phyloP scores from a whole-genome alignment of 1,284 basidiomycete genomes.

The Ceratobasidium sp. region DNA sequence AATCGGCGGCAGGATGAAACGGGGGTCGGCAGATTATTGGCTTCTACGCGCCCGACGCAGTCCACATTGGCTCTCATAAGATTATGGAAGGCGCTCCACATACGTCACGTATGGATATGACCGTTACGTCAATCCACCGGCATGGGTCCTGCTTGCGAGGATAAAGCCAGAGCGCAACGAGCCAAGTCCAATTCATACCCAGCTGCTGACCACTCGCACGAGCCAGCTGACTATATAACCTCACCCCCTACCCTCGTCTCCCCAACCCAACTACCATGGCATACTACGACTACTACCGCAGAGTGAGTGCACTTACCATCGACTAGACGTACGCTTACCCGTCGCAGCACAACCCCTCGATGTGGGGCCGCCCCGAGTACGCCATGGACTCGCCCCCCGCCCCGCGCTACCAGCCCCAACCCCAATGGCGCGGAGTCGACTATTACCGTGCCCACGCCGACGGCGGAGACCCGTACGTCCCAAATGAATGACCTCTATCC shows the following conservation, averaged over 20 bases:
- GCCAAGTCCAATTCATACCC: slow-evolving; percentile 42
- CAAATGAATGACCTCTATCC: slow-evolving; percentile 1
- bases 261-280: slow-evolving; percentile 47
- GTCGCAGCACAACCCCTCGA: slow-evolving; percentile 46
- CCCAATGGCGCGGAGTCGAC: slow-evolving; percentile 62
- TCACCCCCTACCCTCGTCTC: slow-evolving; percentile 38
- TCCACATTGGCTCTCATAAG: too few relatives aligned
- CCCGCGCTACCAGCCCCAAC: slow-evolving; percentile 63
- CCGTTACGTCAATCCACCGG: slow-evolving; percentile 4
- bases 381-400: slow-evolving; percentile 61
- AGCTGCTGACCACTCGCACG: slow-evolving; percentile 43
- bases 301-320: slow-evolving; percentile 38
- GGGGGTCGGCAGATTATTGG: too few relatives aligned
- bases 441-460: slow-evolving; percentile 66
- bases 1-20: too few relatives aligned
- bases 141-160: background rate
- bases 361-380: slow-evolving; percentile 61
- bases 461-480: slow-evolving; percentile 41
- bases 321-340: background rate
- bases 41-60: too few relatives aligned
- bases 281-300: slow-evolving; percentile 55
- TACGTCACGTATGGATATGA: background rate
- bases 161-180: slow-evolving; percentile 2
- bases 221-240: slow-evolving; percentile 43
- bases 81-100: too few relatives aligned